Evolutionary conservation across 805 yeast genomes (phyloP).

Genomic region (Barnettozyma pratensis): DNA sequence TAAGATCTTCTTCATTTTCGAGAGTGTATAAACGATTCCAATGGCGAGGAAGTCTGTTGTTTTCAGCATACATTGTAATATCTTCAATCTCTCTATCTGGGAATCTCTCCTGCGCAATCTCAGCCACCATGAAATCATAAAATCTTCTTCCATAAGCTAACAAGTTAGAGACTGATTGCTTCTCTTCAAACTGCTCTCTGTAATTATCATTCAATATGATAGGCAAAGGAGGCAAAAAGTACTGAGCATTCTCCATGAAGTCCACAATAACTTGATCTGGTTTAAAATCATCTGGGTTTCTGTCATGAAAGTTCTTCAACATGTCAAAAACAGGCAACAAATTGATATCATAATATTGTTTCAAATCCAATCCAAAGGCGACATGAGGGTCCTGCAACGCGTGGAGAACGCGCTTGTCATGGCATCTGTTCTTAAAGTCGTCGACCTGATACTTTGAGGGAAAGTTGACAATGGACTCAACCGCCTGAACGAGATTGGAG

Average conservation of each 20-base stretch:
- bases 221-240: slow-evolving; percentile 1
- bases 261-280: background rate
- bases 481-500: background rate
- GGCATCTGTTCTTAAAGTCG: background rate
- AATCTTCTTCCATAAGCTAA: slow-evolving; percentile 3
- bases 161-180: background rate
- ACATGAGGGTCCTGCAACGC: slow-evolving; percentile 6
- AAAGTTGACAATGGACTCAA: background rate
- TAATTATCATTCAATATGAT: background rate
- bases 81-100: slow-evolving; percentile 5
- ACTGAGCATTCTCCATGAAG: background rate
- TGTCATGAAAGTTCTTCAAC: background rate
- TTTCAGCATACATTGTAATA: slow-evolving; percentile 1
- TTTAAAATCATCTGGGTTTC: background rate
- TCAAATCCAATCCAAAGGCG: slow-evolving; percentile 4
- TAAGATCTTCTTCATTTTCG: background rate
- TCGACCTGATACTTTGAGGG: slow-evolving; percentile 9
- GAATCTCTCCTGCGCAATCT: slow-evolving; percentile 4
- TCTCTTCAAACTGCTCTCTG: background rate
- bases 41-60: background rate
- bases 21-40: slow-evolving; percentile 6
- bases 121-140: slow-evolving; percentile 3
- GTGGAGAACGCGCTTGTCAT: background rate
- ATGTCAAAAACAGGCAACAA: slow-evolving; percentile 5
- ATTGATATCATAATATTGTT: slow-evolving; percentile 1